Evolutionary conservation across 148 eudicot genomes (phyloP), one percentile per base, ranked within the genome.

Genomic region (Fallopia convolvulus): DNA sequence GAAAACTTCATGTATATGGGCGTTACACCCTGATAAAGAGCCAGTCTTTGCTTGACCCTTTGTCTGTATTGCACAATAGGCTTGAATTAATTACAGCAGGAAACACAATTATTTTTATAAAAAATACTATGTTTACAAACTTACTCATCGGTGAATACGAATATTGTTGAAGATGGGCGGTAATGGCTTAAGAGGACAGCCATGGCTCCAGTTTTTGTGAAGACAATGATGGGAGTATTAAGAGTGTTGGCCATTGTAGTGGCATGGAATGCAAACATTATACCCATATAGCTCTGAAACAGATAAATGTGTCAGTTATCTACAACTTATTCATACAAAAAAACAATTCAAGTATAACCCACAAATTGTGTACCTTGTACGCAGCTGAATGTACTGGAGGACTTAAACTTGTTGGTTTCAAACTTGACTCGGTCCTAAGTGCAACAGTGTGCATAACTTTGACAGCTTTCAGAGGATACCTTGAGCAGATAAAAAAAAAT

Each of bases 391-490:
- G 75, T 26, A 73, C 53, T 73, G 75, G 75, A 73, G 75, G 55
- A 46, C 52, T 26, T 21, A 26, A 41, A 46, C 4, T 73, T 30
- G 55, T 73, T 21, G 75, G 75, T 23, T 48, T 73, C 18, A 73
- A 73, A 48, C 75, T 92, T 72, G 92, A 87, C 79, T 95, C 99
- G 36, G 91, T 93, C 87, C 93, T 91, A 81, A 93, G 83, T 5
- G 99, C 99, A 84, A 95, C 99, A 44, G 88, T 82, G 82, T 95
- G 98, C 99, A 95, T 95, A 73, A 95, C 99, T 80, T 89, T 88
- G 78, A 91, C 97, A 41, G 99, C 97, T 83, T 95, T 95, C 87
- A 95, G 80, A 72, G 98, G 99, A 80, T 86, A 95, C 86, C 99
- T 95, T 58, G 40, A 60, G 79, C 44, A 68, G 10, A 14, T 5